phyloP scores from a whole-genome alignment of 441 rosid species.

The Pelargonium cotyledonis region DNA sequence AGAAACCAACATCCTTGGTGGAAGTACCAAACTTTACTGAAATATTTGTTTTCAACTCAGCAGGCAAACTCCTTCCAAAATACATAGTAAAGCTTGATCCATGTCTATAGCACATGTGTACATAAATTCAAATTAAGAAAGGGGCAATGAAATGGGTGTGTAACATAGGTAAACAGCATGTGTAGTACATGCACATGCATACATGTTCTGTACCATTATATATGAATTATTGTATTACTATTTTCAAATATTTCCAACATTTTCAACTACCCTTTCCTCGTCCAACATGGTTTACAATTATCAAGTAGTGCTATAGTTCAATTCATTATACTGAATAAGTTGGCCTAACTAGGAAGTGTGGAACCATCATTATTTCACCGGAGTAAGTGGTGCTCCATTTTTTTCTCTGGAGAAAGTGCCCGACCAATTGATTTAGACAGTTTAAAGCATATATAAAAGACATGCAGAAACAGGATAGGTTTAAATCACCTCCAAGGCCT shows the following conservation, averaged over 20 bases:
- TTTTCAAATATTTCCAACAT: background rate
- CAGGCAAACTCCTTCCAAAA: background rate
- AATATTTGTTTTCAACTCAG: background rate
- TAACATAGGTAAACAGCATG: no score
- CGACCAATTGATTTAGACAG: background rate
- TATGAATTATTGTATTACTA: background rate
- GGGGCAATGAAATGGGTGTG: no score
- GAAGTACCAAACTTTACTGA: background rate
- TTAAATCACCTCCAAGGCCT: slow-evolving; percentile 4
- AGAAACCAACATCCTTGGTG: background rate
- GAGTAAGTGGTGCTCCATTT: background rate
- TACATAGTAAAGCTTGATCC: background rate
- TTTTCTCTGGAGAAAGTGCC: background rate
- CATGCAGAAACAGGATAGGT: background rate
- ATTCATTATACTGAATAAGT: background rate
- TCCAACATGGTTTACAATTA: background rate
- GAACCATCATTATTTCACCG: background rate
- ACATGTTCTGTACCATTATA: background rate
- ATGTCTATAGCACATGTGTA: background rate
- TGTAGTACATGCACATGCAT: background rate
- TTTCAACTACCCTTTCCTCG: background rate
- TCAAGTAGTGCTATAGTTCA: background rate
- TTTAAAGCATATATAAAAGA: background rate
- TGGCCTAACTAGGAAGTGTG: background rate
- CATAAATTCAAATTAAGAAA: background rate